A percentile compares a stretch with the other conserved stretches of the same genome.
phyloP scores from a whole-genome alignment of 2,329 filamentous ascomycete species.

The Fusarium longipes region DNA sequence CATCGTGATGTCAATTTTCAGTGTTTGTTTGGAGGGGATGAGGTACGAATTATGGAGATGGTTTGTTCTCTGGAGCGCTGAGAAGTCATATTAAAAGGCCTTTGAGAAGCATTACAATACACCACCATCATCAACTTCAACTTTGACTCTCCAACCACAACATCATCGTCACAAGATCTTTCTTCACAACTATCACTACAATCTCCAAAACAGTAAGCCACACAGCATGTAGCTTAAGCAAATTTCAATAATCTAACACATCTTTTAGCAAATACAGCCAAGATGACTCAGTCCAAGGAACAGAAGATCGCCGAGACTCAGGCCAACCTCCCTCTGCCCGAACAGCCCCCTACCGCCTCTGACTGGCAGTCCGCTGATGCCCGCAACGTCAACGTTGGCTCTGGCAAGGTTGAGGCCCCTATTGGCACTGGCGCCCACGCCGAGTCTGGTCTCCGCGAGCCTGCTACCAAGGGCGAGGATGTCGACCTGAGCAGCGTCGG shows the following conservation, averaged over 20 bases:
- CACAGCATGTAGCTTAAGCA: neutral
- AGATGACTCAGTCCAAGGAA: slow-evolving; percentile 65
- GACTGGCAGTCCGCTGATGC: slow-evolving; percentile 82
- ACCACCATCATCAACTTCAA: neutral
- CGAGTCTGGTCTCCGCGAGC: slow-evolving; percentile 66
- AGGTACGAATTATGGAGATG: slow-evolving; percentile 5
- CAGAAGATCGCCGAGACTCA: slow-evolving; percentile 75
- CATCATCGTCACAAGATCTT: slow-evolving; percentile 3
- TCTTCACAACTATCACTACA: slow-evolving; percentile 8
- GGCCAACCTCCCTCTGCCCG: slow-evolving; percentile 81
- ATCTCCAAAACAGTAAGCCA: slow-evolving; percentile 14
- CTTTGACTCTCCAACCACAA: slow-evolving; percentile 1
- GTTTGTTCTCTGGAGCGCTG: neutral
- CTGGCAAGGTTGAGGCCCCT: slow-evolving; percentile 65
- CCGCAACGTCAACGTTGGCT: slow-evolving; percentile 75
- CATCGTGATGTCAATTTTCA: slow-evolving; percentile 23
- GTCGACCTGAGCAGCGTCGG: slow-evolving; percentile 70
- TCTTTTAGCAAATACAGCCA: slow-evolving; percentile 5
- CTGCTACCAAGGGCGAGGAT: slow-evolving; percentile 66
- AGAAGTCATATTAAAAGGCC: slow-evolving; percentile 23
- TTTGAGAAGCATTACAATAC: slow-evolving; percentile 4
- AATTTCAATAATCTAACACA: neutral
- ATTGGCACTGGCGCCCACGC: slow-evolving; percentile 63
- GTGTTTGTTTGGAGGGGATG: neutral
- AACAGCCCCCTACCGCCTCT: slow-evolving; percentile 78